Conservation (phyloP, 768 basidiomycete genomes). For the Xerocomellus chrysenteron region DNA sequence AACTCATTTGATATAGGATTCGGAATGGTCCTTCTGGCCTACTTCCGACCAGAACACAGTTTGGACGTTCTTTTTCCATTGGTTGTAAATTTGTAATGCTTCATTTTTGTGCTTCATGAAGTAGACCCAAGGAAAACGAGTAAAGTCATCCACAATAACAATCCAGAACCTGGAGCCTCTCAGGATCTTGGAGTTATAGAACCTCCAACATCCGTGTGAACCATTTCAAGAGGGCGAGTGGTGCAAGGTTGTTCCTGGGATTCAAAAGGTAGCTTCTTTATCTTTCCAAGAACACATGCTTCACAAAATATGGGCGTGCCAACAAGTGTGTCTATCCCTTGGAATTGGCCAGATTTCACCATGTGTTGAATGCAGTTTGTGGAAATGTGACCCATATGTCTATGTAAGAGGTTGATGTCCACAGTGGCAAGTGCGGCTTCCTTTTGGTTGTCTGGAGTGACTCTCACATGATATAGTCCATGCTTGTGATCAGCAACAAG, state of each 20-base stretch:
- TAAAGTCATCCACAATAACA: background rate
- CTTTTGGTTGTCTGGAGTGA: too few species aligned
- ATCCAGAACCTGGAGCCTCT: background rate
- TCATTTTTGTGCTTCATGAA: background rate
- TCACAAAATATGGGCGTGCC: background rate
- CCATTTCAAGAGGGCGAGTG: background rate
- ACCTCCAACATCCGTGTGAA: background rate
- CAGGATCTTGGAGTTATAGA: background rate
- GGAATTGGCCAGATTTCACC: too few species aligned
- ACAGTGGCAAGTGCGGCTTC: too few species aligned
- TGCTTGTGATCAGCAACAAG: too few species aligned
- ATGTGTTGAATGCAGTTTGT: too few species aligned
- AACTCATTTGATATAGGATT: background rate
- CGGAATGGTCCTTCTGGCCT: background rate
- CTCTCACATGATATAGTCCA: too few species aligned
- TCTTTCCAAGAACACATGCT: background rate
- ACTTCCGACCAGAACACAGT: background rate
- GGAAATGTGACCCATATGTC: too few species aligned
- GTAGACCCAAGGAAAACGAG: background rate
- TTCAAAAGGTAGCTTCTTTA: background rate
- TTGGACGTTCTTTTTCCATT: background rate
- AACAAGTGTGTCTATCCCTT: too few species aligned
- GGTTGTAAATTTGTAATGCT: background rate
- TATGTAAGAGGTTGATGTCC: too few species aligned
- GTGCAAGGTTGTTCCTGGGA: background rate